These are phyloP conservation scores for Boletus mariae DNA, from an alignment of 1,284 basidiomycete genomes.

Conservation along the genomic window DNA sequence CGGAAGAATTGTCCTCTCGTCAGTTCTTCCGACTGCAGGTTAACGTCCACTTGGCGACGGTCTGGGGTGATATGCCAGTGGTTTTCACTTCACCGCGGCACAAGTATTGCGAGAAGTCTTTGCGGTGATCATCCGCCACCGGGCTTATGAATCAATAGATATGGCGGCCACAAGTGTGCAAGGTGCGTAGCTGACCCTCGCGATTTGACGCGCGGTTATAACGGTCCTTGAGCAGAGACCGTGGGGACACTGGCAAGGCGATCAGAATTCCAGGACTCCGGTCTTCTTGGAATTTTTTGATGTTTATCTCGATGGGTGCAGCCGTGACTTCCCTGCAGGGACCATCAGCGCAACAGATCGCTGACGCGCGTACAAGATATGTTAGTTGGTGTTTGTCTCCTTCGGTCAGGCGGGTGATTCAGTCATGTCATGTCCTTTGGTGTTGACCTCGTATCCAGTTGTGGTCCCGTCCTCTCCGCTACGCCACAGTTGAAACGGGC, in stretches of 20 bases:
- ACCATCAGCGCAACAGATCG: conserved; percentile 22
- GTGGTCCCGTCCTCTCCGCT: not conserved
- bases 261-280: conserved; percentile 17
- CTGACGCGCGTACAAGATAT: not conserved
- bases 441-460: not conserved
- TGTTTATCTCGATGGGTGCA: conserved; percentile 16
- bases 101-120: conserved; percentile 2
- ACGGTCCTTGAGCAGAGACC: not conserved
- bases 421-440: too few species aligned
- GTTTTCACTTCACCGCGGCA: not conserved
- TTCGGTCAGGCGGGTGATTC: too few species aligned
- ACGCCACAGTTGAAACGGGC: not conserved
- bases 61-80: not conserved
- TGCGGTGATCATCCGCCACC: conserved; percentile 23
- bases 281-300: conserved; percentile 13
- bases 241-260: conserved; percentile 6
- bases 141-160: conserved; percentile 4
- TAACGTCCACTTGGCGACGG: conserved; percentile 5
- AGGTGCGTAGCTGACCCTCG: conserved; percentile 2
- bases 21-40: not conserved
- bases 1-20: conserved; percentile 9
- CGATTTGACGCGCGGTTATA: not conserved
- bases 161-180: not conserved
- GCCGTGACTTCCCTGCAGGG: conserved; percentile 16
- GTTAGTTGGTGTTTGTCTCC: not conserved